Conservation (phyloP, 2,329 filamentous ascomycete genomes). For the Massarina eburnea region DNA sequence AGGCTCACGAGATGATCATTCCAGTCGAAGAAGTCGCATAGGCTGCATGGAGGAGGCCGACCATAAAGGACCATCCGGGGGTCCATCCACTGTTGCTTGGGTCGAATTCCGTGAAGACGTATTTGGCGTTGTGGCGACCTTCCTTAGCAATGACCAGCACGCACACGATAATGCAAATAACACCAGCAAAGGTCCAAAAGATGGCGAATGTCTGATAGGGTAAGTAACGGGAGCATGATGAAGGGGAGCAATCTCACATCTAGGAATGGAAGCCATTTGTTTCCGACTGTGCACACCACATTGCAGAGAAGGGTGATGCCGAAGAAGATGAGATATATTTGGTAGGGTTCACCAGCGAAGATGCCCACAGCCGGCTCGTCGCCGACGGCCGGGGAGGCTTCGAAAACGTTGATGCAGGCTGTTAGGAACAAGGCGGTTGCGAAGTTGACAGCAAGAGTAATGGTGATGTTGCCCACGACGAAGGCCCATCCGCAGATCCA, state of each 20-base stretch:
- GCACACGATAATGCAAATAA: conserved; percentile 65
- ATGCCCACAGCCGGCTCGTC: conserved; percentile 48
- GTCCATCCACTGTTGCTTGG: conserved; percentile 66
- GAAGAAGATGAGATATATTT: conserved; percentile 53
- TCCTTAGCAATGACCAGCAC: conserved; percentile 68
- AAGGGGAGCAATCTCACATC: conserved; percentile 59
- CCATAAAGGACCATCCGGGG: conserved; percentile 71
- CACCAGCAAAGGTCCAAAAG: conserved; percentile 72
- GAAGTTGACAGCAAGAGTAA: conserved; percentile 81
- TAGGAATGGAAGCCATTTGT: conserved; percentile 58
- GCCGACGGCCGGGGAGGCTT: conserved; percentile 48
- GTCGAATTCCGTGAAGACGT: conserved; percentile 70
- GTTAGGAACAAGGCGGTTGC: conserved; percentile 61
- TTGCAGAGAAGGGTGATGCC: conserved; percentile 54
- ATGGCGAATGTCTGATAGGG: conserved; percentile 65
- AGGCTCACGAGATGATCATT: conserved; percentile 73
- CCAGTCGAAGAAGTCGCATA: conserved; percentile 76
- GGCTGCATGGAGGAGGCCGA: conserved; percentile 71
- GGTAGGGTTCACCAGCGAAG: conserved; percentile 47
- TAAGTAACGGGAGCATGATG: conserved; percentile 13
- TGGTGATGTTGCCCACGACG: conserved; percentile 78
- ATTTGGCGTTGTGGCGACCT: conserved; percentile 64
- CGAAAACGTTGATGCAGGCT: conserved; percentile 59
- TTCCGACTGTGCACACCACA: conserved; percentile 54
- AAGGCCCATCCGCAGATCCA: conserved; percentile 78